Conservation (phyloP, 768 basidiomycete genomes). For the Rhodotorula paludigena region DNA sequence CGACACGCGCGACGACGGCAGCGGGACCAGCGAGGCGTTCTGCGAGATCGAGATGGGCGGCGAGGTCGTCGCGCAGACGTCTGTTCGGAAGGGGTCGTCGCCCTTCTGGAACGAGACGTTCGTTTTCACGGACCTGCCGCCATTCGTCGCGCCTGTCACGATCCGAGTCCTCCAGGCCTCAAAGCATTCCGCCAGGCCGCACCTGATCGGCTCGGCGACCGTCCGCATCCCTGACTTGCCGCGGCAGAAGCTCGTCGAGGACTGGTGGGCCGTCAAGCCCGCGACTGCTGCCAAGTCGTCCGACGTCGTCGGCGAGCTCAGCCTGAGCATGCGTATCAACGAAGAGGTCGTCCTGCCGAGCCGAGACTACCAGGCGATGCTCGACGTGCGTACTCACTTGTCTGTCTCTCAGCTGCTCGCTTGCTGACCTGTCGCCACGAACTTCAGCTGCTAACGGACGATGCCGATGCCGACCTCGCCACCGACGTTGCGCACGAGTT, state of each 20-base stretch:
- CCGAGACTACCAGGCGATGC: constrained; percentile 58
- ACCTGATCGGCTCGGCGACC: constrained; percentile 55
- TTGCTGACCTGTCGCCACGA: constrained; percentile 48
- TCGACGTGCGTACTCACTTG: constrained; percentile 52
- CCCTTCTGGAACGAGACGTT: constrained; percentile 83
- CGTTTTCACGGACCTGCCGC: constrained; percentile 61
- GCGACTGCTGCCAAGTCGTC: constrained; percentile 7
- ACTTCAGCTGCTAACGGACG: constrained; percentile 36
- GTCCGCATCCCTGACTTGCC: constrained; percentile 68
- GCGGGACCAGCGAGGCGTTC: constrained; percentile 55
- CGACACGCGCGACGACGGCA: neutral
- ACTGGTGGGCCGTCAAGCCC: constrained; percentile 64
- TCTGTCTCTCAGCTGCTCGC: constrained; percentile 43
- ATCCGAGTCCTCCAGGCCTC: constrained; percentile 54
- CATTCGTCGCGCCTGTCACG: constrained; percentile 62
- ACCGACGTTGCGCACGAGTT: constrained; percentile 63
- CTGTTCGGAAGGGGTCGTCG: constrained; percentile 58
- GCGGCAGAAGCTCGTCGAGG: constrained; percentile 68
- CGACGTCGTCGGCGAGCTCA: constrained; percentile 61
- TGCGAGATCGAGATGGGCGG: constrained; percentile 64
- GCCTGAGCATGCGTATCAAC: constrained; percentile 65
- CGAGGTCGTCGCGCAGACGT: constrained; percentile 71
- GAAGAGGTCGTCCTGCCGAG: constrained; percentile 81
- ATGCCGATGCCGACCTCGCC: constrained; percentile 46
- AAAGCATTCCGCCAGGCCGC: constrained; percentile 39